Conservation (phyloP, 106 monocot species). For the Dioscorea dumetorum region DNA sequence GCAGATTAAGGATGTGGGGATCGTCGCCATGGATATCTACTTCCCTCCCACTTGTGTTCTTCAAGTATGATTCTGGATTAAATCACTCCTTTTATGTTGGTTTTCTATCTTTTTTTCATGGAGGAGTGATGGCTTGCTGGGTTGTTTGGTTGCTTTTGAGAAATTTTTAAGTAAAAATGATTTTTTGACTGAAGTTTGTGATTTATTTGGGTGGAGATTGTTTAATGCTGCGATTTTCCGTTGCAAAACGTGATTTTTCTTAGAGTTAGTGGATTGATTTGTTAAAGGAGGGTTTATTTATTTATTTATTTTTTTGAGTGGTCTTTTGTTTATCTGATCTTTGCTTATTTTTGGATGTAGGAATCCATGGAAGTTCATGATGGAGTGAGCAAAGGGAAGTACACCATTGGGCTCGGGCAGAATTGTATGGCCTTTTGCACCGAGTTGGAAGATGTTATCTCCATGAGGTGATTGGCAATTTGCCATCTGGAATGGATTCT, state of each 20-base stretch:
- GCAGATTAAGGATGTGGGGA: constrained; percentile 46
- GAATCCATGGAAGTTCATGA: constrained; percentile 57
- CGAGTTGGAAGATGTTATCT: constrained; percentile 93
- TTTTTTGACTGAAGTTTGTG: neutral
- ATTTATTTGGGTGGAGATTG: neutral
- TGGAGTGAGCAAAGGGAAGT: constrained; percentile 93
- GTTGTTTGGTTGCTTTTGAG: neutral
- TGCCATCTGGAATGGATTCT: neutral
- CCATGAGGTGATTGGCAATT: constrained; percentile 66
- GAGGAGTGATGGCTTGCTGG: neutral
- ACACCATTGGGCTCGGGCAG: constrained; percentile 94
- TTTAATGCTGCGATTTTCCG: neutral
- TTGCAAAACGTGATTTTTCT: neutral
- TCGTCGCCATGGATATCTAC: constrained; percentile 74
- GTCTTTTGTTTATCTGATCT: neutral
- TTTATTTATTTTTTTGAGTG: neutral
- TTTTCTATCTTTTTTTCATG: neutral
- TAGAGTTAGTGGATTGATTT: neutral
- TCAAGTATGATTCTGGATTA: constrained; percentile 22
- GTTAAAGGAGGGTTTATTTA: neutral
- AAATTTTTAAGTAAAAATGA: neutral
- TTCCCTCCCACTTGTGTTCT: constrained; percentile 65
- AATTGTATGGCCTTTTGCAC: constrained; percentile 95
- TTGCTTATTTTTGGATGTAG: constrained; percentile 19
- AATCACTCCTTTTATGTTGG: neutral